Conservation (phyloP, 371 early-diverging fungal genomes). For the Furculomyces boomerangus region DNA sequence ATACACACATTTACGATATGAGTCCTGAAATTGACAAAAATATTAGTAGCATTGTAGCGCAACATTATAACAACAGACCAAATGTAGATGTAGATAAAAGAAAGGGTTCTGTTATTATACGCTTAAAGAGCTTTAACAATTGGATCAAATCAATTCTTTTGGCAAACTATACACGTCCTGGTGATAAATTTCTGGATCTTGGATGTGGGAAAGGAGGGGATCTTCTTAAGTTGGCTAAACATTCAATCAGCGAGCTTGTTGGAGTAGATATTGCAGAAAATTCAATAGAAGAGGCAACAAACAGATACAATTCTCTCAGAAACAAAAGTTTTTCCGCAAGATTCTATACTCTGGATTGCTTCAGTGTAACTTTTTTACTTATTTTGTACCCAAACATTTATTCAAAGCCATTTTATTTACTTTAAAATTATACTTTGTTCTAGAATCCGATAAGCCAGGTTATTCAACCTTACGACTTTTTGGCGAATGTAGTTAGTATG, state of each 20-base stretch:
- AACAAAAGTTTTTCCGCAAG: conserved; percentile 7
- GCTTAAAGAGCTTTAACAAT: conserved; percentile 85
- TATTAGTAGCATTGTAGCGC: conserved; percentile 34
- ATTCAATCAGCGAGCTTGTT: conserved; percentile 44
- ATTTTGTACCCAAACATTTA: not conserved
- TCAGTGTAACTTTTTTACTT: conserved; percentile 7
- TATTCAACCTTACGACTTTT: conserved; percentile 24
- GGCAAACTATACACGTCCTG: conserved; percentile 33
- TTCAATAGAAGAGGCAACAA: conserved; percentile 76
- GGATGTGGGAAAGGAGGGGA: conserved; percentile 99
- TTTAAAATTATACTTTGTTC: not conserved
- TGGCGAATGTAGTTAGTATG: conserved; percentile 78
- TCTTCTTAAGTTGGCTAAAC: conserved; percentile 75
- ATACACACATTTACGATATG: too few species aligned
- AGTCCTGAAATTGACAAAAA: too few species aligned
- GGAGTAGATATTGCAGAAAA: conserved; percentile 85
- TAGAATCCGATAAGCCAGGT: conserved; percentile 31
- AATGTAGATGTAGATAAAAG: conserved; percentile 56
- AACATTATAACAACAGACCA: conserved; percentile 86
- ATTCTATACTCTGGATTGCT: conserved; percentile 23
- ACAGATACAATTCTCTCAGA: conserved; percentile 33
- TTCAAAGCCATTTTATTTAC: not conserved
- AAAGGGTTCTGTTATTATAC: conserved; percentile 64
- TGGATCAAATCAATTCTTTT: conserved; percentile 90
- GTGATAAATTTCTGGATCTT: conserved; percentile 64